Conservation (phyloP, 1,284 basidiomycete species). For the Trichosporon sp. region DNA sequence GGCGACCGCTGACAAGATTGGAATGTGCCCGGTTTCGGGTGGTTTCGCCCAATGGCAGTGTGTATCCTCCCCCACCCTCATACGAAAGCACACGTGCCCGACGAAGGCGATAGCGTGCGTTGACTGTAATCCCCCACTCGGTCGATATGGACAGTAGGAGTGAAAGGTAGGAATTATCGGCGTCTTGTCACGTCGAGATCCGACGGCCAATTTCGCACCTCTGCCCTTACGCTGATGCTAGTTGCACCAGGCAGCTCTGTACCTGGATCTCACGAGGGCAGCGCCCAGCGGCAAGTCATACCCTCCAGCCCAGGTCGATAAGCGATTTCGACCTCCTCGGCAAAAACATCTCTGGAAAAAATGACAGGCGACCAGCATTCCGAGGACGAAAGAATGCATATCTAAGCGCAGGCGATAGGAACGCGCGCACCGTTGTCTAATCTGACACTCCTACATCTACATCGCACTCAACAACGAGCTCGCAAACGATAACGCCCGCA, state of each 20-base stretch:
- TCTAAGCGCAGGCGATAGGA: neutral
- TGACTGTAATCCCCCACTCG: neutral
- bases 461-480: neutral
- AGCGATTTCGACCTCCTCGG: neutral
- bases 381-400: neutral
- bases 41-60: neutral
- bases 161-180: neutral
- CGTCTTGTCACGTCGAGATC: slow-evolving; percentile 1
- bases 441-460: neutral
- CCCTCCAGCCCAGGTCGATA: neutral
- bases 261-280: neutral
- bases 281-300: too few species aligned
- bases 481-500: neutral
- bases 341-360: neutral
- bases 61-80: neutral
- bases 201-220: slow-evolving; percentile 7
- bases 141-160: neutral
- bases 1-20: slow-evolving; percentile 11
- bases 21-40: neutral
- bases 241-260: neutral
- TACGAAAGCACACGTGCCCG: neutral
- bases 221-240: too few species aligned
- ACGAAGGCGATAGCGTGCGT: neutral
- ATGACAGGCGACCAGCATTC: neutral
- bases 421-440: neutral